Base-by-base conservation (phyloP, 1,284 basidiomycete species). In the Ganoderma multipileum region DNA sequence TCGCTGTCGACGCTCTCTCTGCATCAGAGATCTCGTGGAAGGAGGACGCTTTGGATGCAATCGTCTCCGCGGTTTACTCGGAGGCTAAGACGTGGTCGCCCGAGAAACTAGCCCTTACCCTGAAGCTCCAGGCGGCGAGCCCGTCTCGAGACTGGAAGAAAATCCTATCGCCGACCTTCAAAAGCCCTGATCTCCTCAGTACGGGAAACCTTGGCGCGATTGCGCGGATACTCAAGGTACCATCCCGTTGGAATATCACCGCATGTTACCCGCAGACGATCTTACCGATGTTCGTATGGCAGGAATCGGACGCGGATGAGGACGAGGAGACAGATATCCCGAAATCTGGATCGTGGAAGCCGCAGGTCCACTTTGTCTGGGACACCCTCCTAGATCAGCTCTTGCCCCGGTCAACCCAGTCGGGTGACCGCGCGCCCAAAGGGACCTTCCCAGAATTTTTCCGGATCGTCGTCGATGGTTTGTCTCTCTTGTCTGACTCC, bases 361-460 rank as follows among this genome's bases (percentile, higher is more conserved):
- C 96, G 64, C 92, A 97, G 76, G 85, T 97, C 39, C 97, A 98
- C 77, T 97, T 95, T 77, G 94, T 93, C 33, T 99, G 97, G 97
- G 89, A 92, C 73, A 81, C 91, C 66, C 88, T 99, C 67, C 83
- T 98, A 47, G 92, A 95, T 72, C 84, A 85, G 61, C 89, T 96
- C 71, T 87, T 97, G 64, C 84, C 89, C 3, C 77, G 81, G 28
- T 79, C 82, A 30, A 30, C 47, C 23, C 47, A 26, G 47, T 26
- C 42, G 3, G 78, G 81, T 65, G 78, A 77, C 38, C 75, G 77
- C 39, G 61, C 81, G 38, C 77, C 83, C 11, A 86, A 85, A 72
- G 89, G 91, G 11, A 89, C 92, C 0, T 96, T 98, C 80, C 89
- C 92, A 66, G 96, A 98, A 72, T 95, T 98, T 79, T 99, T 94